A percentile compares a stretch with the other conserved stretches of the same genome.
Evolutionary conservation across 1,139 yeast genomes (phyloP).

Genomic region (Nakaseomyces uthaithaninus): DNA sequence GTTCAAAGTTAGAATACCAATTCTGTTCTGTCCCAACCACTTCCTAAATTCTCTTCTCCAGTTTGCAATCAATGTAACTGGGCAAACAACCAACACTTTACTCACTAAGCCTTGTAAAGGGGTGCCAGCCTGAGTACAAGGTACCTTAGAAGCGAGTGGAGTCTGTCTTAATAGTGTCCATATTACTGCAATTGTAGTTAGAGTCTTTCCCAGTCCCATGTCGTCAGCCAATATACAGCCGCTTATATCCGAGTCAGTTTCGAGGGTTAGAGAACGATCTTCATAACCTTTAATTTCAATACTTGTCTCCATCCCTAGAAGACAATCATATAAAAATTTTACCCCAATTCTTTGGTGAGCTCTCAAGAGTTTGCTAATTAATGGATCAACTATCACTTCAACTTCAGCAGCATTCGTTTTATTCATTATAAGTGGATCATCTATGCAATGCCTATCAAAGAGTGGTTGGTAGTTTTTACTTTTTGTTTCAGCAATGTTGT

Average conservation of each 20-base stretch:
- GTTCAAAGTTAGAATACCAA: constrained; percentile 51
- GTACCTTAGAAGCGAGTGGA: constrained; percentile 37
- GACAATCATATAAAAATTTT: constrained; percentile 67
- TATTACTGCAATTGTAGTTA: constrained; percentile 72
- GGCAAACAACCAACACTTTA: constrained; percentile 77
- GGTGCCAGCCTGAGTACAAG: constrained; percentile 26
- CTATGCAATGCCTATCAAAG: constrained; percentile 35
- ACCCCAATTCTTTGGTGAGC: constrained; percentile 87
- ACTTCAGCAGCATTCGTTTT: constrained; percentile 33
- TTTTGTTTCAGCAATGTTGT: background rate
- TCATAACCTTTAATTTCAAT: constrained; percentile 11
- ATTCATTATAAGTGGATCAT: constrained; percentile 42
- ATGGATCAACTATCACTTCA: constrained; percentile 68
- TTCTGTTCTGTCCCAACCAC: constrained; percentile 70
- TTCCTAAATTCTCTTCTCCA: constrained; percentile 86
- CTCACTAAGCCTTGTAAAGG: constrained; percentile 29
- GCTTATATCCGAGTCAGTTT: constrained; percentile 38
- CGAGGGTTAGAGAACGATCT: constrained; percentile 14
- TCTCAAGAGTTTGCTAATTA: constrained; percentile 47
- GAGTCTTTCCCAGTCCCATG: constrained; percentile 94
- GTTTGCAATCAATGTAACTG: constrained; percentile 78
- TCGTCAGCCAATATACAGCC: constrained; percentile 93
- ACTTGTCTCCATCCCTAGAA: constrained; percentile 50
- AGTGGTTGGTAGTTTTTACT: constrained; percentile 33
- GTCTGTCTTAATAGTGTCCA: constrained; percentile 80